Percentiles rank a stretch among this genome's conserved stretches.
Evolutionary conservation across 2,329 filamentous ascomycete species (phyloP).

Genomic region (Penicillium vulpinum): DNA sequence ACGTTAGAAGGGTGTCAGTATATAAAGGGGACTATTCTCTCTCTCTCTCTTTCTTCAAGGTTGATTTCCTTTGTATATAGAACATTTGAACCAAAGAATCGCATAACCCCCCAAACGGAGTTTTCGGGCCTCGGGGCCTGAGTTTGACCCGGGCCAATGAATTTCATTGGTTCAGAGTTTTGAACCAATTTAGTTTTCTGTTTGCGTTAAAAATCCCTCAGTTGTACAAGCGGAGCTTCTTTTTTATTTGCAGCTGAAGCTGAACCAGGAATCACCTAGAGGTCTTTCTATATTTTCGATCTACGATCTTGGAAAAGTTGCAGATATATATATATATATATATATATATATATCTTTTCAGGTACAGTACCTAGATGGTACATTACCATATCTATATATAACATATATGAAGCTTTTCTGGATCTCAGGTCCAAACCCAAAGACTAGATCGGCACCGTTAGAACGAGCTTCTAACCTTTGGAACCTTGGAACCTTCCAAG

Average conservation of each 20-base stretch:
- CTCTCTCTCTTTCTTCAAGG: too few relatives aligned
- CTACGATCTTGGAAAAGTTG: background rate
- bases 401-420: background rate
- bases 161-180: background rate
- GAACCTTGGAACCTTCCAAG: background rate
- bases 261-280: background rate
- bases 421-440: background rate
- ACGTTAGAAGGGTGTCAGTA: background rate
- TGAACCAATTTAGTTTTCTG: conserved; percentile 3
- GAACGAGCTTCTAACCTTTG: background rate
- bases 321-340: too few relatives aligned
- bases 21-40: background rate
- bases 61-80: too few relatives aligned
- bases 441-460: background rate
- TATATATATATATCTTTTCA: too few relatives aligned
- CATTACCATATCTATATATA: background rate
- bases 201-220: conserved; percentile 12
- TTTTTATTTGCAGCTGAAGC: background rate
- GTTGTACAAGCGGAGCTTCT: conserved; percentile 5
- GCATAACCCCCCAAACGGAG: background rate
- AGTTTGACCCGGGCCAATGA: conserved; percentile 18
- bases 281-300: background rate
- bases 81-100: background rate
- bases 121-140: conserved; percentile 20
- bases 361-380: background rate